phyloP scores from a whole-genome alignment of 768 basidiomycete species.

The Strobilomyces echinocephalus region DNA sequence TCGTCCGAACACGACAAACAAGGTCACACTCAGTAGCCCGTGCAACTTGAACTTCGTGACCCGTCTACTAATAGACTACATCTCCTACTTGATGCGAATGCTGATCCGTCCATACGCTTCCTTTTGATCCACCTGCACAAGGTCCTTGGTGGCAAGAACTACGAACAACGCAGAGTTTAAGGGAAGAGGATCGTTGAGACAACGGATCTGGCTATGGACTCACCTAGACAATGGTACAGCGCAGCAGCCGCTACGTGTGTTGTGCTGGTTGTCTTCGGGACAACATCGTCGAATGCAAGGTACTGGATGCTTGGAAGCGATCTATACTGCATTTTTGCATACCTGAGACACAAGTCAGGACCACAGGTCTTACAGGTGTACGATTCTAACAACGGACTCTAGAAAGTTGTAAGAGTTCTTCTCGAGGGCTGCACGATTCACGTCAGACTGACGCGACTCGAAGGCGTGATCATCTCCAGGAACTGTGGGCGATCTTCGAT shows the following conservation, averaged over 20 bases:
- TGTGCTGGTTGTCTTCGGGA: slow-evolving; percentile 61
- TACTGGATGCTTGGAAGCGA: slow-evolving; percentile 46
- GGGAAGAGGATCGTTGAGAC: not conserved
- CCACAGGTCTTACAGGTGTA: not conserved
- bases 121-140: slow-evolving; percentile 56
- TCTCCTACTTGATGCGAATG: slow-evolving; percentile 35
- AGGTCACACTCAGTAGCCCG: not conserved
- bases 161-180: not conserved
- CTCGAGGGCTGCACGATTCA: slow-evolving; percentile 58
- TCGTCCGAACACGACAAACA: slow-evolving; percentile 5
- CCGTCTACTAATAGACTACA: not conserved
- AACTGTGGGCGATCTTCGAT: slow-evolving; percentile 22
- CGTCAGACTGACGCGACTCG: slow-evolving; percentile 54
- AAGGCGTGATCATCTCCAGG: slow-evolving; percentile 24
- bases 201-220: slow-evolving; percentile 10
- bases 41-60: not conserved
- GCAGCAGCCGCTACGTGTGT: slow-evolving; percentile 76
- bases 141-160: slow-evolving; percentile 77
- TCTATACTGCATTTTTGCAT: slow-evolving; percentile 70
- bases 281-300: slow-evolving; percentile 62
- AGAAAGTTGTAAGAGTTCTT: slow-evolving; percentile 76
- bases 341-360: slow-evolving; percentile 42
- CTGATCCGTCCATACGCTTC: slow-evolving; percentile 54
- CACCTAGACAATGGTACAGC: slow-evolving; percentile 84
- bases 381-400: slow-evolving; percentile 45